Conservation (phyloP, 2,329 filamentous ascomycete genomes). For the Diaporthe sp. region DNA sequence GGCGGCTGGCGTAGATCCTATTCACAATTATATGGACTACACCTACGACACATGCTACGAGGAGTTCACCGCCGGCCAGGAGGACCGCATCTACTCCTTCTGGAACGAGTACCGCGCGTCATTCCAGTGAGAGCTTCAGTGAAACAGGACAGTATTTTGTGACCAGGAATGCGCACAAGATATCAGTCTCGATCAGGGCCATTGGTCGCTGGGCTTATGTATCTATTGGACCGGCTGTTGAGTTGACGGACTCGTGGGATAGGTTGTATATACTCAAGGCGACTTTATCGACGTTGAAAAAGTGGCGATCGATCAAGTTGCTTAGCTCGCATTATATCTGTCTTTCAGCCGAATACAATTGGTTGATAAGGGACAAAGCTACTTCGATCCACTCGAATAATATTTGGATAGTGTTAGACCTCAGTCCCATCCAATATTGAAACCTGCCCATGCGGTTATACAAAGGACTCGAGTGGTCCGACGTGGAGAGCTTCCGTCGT, state of each 20-base stretch:
- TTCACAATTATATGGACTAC: slow-evolving; percentile 57
- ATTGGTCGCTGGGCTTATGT: neutral
- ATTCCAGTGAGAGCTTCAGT: neutral
- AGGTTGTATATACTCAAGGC: neutral
- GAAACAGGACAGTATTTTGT: no score
- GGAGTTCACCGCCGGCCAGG: slow-evolving; percentile 56
- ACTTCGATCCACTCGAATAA: neutral
- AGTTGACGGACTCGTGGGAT: neutral
- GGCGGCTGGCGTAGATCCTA: slow-evolving; percentile 50
- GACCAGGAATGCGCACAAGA: neutral
- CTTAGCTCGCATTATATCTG: no score
- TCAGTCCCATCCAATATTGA: neutral
- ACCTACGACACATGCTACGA: slow-evolving; percentile 56
- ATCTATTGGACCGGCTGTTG: neutral
- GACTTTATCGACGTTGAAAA: neutral
- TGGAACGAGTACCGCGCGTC: slow-evolving; percentile 48
- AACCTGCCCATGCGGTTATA: neutral
- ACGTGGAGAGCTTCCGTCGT: no score
- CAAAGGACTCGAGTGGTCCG: neutral
- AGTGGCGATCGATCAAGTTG: fast-evolving
- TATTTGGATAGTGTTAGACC: no score
- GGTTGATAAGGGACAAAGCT: no score
- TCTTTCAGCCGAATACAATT: neutral
- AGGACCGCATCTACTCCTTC: slow-evolving; percentile 51
- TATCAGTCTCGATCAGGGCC: no score